Base-by-base conservation (phyloP, 2,329 filamentous ascomycete genomes). In the Didymella keratinophila region DNA sequence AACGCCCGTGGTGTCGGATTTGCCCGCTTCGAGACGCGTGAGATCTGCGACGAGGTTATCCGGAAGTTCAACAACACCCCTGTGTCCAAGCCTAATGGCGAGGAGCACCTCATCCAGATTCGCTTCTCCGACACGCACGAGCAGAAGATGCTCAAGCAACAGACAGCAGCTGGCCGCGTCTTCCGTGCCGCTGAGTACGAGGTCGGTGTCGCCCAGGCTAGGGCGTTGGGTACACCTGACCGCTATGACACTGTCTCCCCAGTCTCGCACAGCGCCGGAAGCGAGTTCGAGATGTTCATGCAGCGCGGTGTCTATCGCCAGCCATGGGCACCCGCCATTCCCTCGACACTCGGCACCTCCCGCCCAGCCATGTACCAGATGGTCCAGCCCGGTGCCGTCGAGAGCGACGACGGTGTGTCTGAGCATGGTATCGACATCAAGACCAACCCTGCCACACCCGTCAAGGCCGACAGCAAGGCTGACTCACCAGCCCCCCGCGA, bases 1-100 rank as follows among this genome's bases (percentile, higher is more conserved):
- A 93, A 95, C 72, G 97, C 94, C 76, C 94, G 96, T 69, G 94
- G 96, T 67, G 95, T 99, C 74, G 95, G 95, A 36, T 99, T 99
- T 80, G 94, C 94, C 78, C 90, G 95, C 30, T 99, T 99, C 69
- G 93, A 97, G 78, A 85, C 80, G 60, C 94, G 93, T 46, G 91
- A 96, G 0, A 84, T 96, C 67, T 98, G 95, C 67, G 93, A 98
- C 68, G 87, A 93, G 66, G 89, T 99, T 67, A 92, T 99, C 77
- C 83, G 84, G 69, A 88, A 90, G 64, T 99, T 91, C 79, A 93
- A 96, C 78, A 94, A 95, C 64, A 79, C 78, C 49, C 78, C 79
- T 30, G 79, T 83, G 62, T 73, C 77, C 32, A 82, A 88, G 67
- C 81, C 86, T 28, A 73, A 71, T 65, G 91, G 91, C 39, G 87